Base-by-base conservation (phyloP, 176 grass and related monocot species). In the Oryza glumipatula region DNA sequence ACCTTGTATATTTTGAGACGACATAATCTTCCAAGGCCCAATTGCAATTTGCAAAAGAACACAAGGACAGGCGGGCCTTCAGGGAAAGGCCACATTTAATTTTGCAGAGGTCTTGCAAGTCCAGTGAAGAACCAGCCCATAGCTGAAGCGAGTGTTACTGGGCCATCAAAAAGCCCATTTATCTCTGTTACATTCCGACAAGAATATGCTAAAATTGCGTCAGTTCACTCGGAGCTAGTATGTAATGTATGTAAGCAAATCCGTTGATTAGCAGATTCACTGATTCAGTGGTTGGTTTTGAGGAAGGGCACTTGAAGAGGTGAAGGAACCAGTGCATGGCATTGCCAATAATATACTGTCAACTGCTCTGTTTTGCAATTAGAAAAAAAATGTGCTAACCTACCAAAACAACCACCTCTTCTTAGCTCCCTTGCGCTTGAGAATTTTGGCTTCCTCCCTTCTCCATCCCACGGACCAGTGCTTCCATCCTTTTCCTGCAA, bases 401-500 rank as follows among this genome's bases (percentile, higher is more conserved):
- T 80, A 84, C 70, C 71, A 76, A 79, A 80, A 76, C 30, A 90
- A 87, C 68, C 76, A 87, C 12, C 48, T 80, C 80, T 87, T 90
- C 75, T 71, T 74, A 26, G 13, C 64, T 47, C 16, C 11, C 43
- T 78, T 80, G 69, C 9, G 1, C 70, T 2, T 7, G 24, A 44
- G 80, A 64, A 76, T 61, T 79, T 75, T 73, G 74, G 48, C 77
- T 65, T 48, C 63, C 84, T 65, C 80, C 87, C 85, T 89, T 89
- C 80, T 11, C 45, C 54, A 98, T 91, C 23, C 91, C 93, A 80
- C 46, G 67, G 72, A 90, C 94, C 58, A 98, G 72, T 17, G 93
- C 89, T 89, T 91, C 93, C 65, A 94, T 67, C 70, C 93, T 95
- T 87, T 93, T 94, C 68, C 93, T 98, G 80, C 9, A 65, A 30